Evolutionary conservation across 352 stramenopile species (phyloP).

Genomic region (Pythium guiyangense): DNA sequence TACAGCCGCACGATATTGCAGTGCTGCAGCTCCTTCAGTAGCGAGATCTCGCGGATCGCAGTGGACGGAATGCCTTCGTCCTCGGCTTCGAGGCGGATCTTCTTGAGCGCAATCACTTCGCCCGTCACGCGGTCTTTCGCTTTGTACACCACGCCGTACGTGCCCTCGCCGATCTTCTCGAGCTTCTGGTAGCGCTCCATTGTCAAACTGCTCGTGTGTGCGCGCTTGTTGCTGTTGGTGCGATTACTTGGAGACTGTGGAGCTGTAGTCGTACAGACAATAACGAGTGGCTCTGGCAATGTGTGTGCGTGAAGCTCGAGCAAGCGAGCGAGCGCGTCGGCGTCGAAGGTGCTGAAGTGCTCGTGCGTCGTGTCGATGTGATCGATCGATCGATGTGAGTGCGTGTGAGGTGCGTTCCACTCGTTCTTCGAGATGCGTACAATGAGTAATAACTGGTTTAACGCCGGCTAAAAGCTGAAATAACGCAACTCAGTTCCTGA

Average conservation of each 20-base stretch:
- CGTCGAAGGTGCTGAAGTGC: neutral
- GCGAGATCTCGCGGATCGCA: constrained; percentile 98
- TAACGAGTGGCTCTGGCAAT: too few species aligned
- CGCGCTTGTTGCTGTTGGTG: neutral
- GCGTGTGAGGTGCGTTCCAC: constrained; percentile 10
- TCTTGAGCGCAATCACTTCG: constrained; percentile 99
- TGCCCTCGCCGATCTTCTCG: constrained; percentile 97
- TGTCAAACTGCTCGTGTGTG: neutral
- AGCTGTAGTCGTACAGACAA: too few species aligned
- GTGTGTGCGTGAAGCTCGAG: too few species aligned
- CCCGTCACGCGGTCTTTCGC: constrained; percentile 93
- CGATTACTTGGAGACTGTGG: neutral
- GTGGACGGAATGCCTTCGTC: constrained; percentile 98
- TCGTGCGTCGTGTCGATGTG: neutral
- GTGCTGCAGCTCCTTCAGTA: constrained; percentile 97
- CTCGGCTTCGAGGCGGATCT: constrained; percentile 98
- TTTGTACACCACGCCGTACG: constrained; percentile 99
- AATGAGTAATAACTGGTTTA: too few species aligned
- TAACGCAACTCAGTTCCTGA: neutral
- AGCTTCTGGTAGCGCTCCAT: constrained; percentile 95
- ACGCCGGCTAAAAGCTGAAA: too few species aligned
- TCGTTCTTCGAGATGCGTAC: constrained; percentile 3
- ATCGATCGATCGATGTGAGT: too few species aligned
- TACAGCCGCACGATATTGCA: constrained; percentile 98
- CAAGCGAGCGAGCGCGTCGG: too few species aligned